Percentiles rank a stretch among this genome's conserved stretches.
Evolutionary conservation across 2,329 filamentous ascomycete species (phyloP).

Genomic region (Myriosclerotinia duriaeana): DNA sequence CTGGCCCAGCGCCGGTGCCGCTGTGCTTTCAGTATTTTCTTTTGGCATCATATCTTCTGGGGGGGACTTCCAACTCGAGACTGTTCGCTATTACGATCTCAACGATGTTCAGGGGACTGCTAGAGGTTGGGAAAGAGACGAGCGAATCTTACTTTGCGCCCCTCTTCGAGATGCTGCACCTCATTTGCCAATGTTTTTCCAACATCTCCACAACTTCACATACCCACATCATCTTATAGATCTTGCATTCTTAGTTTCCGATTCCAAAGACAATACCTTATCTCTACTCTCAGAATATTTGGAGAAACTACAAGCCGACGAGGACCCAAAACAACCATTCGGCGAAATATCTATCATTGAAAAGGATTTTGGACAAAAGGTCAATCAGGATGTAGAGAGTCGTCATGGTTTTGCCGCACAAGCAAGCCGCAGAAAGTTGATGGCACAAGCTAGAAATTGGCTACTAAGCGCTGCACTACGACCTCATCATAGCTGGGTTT

Average conservation of each 20-base stretch:
- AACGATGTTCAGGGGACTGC: conserved; percentile 88
- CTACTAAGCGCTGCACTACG: conserved; percentile 87
- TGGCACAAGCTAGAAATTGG: conserved; percentile 98
- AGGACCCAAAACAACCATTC: conserved; percentile 78
- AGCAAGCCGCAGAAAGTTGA: conserved; percentile 87
- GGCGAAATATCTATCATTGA: conserved; percentile 97
- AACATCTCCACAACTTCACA: conserved; percentile 93
- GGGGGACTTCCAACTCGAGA: conserved; percentile 80
- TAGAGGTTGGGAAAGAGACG: conserved; percentile 92
- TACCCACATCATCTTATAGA: conserved; percentile 97
- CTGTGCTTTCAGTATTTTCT: conserved; percentile 60
- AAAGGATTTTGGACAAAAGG: conserved; percentile 98
- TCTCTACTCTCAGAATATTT: conserved; percentile 72
- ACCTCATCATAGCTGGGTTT: conserved; percentile 97
- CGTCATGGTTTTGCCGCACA: conserved; percentile 97
- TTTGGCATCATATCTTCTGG: conserved; percentile 67
- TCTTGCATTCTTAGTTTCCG: conserved; percentile 92
- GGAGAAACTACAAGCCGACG: conserved; percentile 74
- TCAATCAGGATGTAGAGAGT: conserved; percentile 96
- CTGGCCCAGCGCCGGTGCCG: conserved; percentile 65
- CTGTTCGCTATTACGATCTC: conserved; percentile 95
- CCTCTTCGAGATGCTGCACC: conserved; percentile 89
- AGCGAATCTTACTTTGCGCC: conserved; percentile 91
- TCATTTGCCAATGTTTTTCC: conserved; percentile 97
- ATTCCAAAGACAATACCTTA: conserved; percentile 91